These are phyloP conservation scores for Vinca major DNA, from an alignment of 305 asterid species.

Conservation along the genomic window DNA sequence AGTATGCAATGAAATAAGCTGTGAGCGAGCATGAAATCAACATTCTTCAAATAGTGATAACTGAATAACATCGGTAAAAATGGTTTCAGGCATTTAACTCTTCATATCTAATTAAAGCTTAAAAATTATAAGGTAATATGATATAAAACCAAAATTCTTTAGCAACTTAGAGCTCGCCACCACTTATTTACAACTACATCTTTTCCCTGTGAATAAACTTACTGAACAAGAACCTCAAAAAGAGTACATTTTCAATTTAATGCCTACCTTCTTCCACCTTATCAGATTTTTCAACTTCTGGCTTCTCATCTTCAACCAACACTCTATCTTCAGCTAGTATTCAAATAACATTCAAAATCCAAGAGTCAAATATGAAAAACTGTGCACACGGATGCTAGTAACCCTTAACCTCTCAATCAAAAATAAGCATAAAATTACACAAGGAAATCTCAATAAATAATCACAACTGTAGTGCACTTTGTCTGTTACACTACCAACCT, in stretches of 20 bases:
- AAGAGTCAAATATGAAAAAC: neutral
- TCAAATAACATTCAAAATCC: slow-evolving; percentile 16
- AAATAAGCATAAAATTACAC: too few species aligned
- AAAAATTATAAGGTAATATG: neutral
- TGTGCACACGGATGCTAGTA: neutral
- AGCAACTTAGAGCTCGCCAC: neutral
- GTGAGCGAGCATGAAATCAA: neutral
- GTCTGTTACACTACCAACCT: slow-evolving; percentile 24
- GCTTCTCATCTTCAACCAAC: slow-evolving; percentile 18
- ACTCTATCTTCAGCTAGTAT: slow-evolving; percentile 17
- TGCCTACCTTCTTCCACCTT: slow-evolving; percentile 19
- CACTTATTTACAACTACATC: neutral
- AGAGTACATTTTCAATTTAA: too few species aligned
- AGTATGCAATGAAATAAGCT: neutral
- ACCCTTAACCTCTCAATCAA: too few species aligned
- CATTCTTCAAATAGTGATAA: neutral
- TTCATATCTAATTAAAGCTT: neutral
- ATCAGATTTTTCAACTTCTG: slow-evolving; percentile 21
- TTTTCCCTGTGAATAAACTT: neutral
- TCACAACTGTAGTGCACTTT: neutral
- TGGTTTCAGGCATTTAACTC: neutral
- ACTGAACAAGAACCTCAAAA: neutral
- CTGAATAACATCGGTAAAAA: neutral
- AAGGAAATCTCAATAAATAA: neutral
- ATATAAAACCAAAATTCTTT: neutral